phyloP scores from a whole-genome alignment of 495 filamentous ascomycete species.

The Trichocladium antarcticum region DNA sequence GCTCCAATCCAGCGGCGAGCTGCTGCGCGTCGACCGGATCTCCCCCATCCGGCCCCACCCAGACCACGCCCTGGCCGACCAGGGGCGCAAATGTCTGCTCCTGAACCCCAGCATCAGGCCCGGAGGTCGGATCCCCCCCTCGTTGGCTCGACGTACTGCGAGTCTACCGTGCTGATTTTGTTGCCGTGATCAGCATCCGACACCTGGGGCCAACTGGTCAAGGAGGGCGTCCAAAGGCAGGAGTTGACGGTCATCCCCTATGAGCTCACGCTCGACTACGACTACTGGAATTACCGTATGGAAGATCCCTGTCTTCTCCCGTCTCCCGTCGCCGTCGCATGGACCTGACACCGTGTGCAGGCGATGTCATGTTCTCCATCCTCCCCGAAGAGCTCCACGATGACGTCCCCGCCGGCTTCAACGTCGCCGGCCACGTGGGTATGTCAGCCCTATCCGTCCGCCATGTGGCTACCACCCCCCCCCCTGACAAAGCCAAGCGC shows the following conservation, averaged over 20 bases:
- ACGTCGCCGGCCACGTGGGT: conserved; percentile 79
- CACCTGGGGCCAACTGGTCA: conserved; percentile 63
- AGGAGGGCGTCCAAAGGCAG: conserved; percentile 53
- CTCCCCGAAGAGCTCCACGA: conserved; percentile 52
- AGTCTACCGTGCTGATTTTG: conserved; percentile 1
- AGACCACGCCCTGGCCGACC: conserved; percentile 40
- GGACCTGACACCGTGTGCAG: conserved; percentile 32
- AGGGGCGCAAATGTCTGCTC: conserved; percentile 60
- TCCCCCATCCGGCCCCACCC: conserved; percentile 46
- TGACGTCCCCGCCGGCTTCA: conserved; percentile 79
- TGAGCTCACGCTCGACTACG: conserved; percentile 64
- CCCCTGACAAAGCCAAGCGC: conserved; percentile 41
- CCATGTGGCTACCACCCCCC: no score
- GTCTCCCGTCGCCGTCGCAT: background rate
- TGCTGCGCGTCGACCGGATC: conserved; percentile 44
- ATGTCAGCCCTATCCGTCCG: conserved; percentile 17
- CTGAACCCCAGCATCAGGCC: conserved; percentile 56
- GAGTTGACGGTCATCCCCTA: conserved; percentile 62
- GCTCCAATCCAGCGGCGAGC: conserved; percentile 46
- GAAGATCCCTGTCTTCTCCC: conserved; percentile 6
- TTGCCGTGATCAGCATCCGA: conserved; percentile 46
- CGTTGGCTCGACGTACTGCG: background rate
- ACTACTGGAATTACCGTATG: conserved; percentile 74
- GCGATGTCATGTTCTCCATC: conserved; percentile 70
- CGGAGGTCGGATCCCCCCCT: conserved; percentile 44